A percentile compares a stretch with the other conserved stretches of the same genome.
These are phyloP conservation scores for Paspalum vaginatum DNA, from an alignment of 176 grass and related monocot species.

Conservation along the genomic window DNA sequence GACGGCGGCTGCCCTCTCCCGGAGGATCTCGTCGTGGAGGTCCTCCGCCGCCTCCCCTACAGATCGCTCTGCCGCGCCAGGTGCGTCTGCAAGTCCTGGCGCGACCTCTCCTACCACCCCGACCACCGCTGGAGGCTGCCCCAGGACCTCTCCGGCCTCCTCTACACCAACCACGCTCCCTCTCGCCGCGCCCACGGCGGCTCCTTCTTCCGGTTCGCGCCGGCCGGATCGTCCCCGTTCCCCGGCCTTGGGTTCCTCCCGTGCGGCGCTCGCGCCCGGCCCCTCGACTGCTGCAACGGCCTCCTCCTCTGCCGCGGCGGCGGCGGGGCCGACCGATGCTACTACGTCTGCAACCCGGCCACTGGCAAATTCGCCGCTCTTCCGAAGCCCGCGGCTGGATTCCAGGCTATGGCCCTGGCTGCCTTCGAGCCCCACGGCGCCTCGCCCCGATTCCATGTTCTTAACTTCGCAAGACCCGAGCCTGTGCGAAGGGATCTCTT, in stretches of 20 bases:
- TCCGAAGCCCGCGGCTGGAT: not conserved
- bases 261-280: not conserved
- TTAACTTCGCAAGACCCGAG: not conserved
- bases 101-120: conserved; percentile 14
- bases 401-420: not conserved
- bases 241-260: not conserved
- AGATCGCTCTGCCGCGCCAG: not conserved
- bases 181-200: not conserved
- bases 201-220: not conserved
- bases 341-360: conserved; percentile 36
- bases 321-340: not conserved
- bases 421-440: conserved; percentile 15
- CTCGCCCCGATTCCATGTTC: not conserved
- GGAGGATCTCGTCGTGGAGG: conserved; percentile 20
- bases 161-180: conserved; percentile 28
- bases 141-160: conserved; percentile 19
- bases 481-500: not conserved
- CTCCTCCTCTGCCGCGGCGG: conserved; percentile 32
- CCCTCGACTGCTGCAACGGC: conserved; percentile 22
- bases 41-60: conserved; percentile 27
- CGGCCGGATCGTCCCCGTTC: not conserved
- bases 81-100: conserved; percentile 33
- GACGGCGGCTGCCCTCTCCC: conserved; percentile 3
- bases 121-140: not conserved
- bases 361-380: not conserved